Evolutionary conservation across 1,139 yeast genomes (phyloP), one percentile per base, ranked within the genome.

Genomic region (Lipomyces yarrowii): DNA sequence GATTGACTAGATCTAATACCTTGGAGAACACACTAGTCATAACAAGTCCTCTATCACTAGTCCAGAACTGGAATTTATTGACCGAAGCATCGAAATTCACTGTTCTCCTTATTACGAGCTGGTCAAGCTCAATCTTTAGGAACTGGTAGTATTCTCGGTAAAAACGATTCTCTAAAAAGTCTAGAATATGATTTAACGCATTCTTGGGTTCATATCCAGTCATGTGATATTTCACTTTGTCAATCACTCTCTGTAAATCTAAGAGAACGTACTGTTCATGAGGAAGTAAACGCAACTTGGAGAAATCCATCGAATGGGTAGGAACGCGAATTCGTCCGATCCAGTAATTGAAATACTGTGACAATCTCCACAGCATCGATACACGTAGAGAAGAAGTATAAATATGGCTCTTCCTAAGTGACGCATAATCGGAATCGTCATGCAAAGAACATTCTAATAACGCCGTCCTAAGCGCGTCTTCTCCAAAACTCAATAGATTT

Each of bases 111-210:
- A 10, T 10, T 13, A 51, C 37, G 7, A 56, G 13, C 26, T 48
- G 48, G 30, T 10, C n/a, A 15, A 56, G 23, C 18, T 57, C 61
- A 4, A 51, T 35, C n/a, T 33, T 33, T n/a, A 54, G 48, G 21
- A 61, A 32, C 21, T 56, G 64, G 48, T 57, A 61, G 35, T 61
- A 61, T 18, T 56, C 57, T 48, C 61, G 26, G 48, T 57, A 61
- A 15, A 61, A 30, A n/a, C 60, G 23, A 32, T 53, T 57, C 15
- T 61, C 64, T 4, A 57, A n/a, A 32, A 61, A 61, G 7, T 57
- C 26, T 13, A 57, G 21, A n/a, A 61, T 13, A 15, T 26, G 18
- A 1, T 61, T 23, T 15, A 56, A 42, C 5, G 57, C 61, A 13
- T 57, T 60, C 11, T 15, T 15, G 3, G 55, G 21, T 13, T 46